These are phyloP conservation scores for Cladosporium halotolerans DNA, from an alignment of 2,329 filamentous ascomycete genomes.

Conservation along the genomic window DNA sequence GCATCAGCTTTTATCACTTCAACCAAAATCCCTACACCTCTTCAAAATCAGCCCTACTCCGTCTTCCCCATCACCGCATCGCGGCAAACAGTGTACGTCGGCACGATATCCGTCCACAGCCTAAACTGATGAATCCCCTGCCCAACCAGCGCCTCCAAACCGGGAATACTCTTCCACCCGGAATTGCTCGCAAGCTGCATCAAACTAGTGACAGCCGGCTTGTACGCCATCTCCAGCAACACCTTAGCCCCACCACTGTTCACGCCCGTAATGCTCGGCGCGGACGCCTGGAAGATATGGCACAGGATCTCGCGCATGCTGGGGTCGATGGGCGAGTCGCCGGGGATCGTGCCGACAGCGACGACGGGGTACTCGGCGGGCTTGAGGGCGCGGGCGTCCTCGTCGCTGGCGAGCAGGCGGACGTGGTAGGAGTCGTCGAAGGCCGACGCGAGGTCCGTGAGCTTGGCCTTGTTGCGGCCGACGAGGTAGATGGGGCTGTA, in stretches of 20 bases:
- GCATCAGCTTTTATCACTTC: background rate
- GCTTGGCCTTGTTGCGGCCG: conserved; percentile 66
- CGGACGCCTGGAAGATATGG: conserved; percentile 44
- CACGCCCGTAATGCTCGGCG: conserved; percentile 30
- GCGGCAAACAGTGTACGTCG: conserved; percentile 64
- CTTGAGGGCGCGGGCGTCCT: conserved; percentile 46
- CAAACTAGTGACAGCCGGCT: conserved; percentile 72
- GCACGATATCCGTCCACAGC: conserved; percentile 76
- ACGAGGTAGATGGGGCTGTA: conserved; percentile 83
- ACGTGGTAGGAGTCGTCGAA: conserved; percentile 73
- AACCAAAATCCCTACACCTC: too few species aligned
- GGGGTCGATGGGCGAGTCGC: conserved; percentile 73
- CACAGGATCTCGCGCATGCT: conserved; percentile 60
- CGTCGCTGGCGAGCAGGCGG: conserved; percentile 51
- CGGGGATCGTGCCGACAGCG: conserved; percentile 85
- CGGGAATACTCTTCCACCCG: conserved; percentile 78
- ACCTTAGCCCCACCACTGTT: conserved; percentile 42
- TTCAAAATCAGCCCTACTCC: background rate
- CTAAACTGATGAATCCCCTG: conserved; percentile 74
- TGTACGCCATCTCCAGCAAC: conserved; percentile 94
- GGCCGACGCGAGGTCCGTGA: conserved; percentile 58
- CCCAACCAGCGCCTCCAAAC: conserved; percentile 79
- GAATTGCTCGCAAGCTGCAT: conserved; percentile 75
- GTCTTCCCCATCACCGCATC: conserved; percentile 35
- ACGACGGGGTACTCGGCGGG: conserved; percentile 54